Conservation (phyloP, 768 basidiomycete genomes). For the Suillus fuscotomentosus region DNA sequence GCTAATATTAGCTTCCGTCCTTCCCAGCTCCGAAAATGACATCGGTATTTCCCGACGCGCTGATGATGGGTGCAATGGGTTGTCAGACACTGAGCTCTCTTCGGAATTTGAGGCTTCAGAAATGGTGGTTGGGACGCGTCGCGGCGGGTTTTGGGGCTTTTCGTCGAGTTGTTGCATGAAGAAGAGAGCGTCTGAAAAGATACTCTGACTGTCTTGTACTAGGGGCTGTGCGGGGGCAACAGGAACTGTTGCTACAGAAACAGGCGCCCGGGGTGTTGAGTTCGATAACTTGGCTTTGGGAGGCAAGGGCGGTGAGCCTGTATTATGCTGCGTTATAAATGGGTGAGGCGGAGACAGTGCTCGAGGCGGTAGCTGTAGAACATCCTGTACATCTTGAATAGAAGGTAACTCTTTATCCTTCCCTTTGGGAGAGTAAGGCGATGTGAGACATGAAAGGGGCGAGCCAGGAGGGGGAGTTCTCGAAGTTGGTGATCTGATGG, state of each 20-base stretch:
- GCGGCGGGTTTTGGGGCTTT: constrained; percentile 23
- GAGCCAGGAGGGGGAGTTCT: constrained; percentile 22
- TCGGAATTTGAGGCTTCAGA: constrained; percentile 43
- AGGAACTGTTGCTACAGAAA: constrained; percentile 14
- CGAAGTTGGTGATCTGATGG: constrained; percentile 11
- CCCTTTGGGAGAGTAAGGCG: constrained; percentile 27
- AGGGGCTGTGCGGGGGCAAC: constrained; percentile 28
- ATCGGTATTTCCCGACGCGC: constrained; percentile 17
- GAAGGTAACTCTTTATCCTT: constrained; percentile 33
- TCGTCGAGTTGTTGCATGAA: constrained; percentile 63
- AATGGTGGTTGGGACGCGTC: constrained; percentile 46
- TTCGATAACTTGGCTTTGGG: constrained; percentile 22
- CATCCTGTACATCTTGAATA: constrained; percentile 27
- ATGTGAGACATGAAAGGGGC: constrained; percentile 34
- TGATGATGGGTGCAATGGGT: constrained; percentile 22
- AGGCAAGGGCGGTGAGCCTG: constrained; percentile 17
- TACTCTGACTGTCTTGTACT: constrained; percentile 30
- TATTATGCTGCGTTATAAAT: constrained; percentile 14
- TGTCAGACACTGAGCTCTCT: constrained; percentile 29
- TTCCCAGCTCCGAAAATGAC: constrained; percentile 14
- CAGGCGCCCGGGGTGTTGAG: constrained; percentile 11
- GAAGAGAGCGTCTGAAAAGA: constrained; percentile 60
- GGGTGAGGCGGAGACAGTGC: constrained; percentile 9
- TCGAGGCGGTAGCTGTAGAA: constrained; percentile 10
- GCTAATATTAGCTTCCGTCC: constrained; percentile 24